phyloP scores from a whole-genome alignment of 2,329 filamentous ascomycete species.

The Botryosphaeria dothidea region DNA sequence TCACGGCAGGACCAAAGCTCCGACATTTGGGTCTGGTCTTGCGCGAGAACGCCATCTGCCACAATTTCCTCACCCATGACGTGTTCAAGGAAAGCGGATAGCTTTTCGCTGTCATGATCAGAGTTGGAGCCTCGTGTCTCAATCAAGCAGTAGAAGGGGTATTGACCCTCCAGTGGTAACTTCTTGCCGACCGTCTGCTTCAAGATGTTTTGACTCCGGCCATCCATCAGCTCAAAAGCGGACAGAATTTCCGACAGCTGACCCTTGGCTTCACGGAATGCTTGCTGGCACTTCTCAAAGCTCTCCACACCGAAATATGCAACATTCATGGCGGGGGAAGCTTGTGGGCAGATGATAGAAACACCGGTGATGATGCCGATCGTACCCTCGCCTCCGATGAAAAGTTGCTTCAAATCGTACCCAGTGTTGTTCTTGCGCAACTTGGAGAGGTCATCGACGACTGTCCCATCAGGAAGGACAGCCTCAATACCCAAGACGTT shows the following conservation, averaged over 20 bases:
- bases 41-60: slow-evolving; percentile 83
- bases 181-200: slow-evolving; percentile 73
- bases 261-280: slow-evolving; percentile 84
- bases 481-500: slow-evolving; percentile 90
- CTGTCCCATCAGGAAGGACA: slow-evolving; percentile 88
- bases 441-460: slow-evolving; percentile 84
- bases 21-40: slow-evolving; percentile 87
- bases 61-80: slow-evolving; percentile 89
- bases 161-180: slow-evolving; percentile 75
- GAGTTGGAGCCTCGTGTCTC: slow-evolving; percentile 94
- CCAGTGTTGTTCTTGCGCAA: slow-evolving; percentile 98
- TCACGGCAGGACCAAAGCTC: slow-evolving; percentile 91
- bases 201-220: slow-evolving; percentile 75
- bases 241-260: slow-evolving; percentile 94
- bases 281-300: slow-evolving; percentile 82
- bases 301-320: slow-evolving; percentile 91
- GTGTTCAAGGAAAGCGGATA: slow-evolving; percentile 85
- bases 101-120: slow-evolving; percentile 89
- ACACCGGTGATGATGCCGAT: slow-evolving; percentile 91
- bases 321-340: slow-evolving; percentile 86
- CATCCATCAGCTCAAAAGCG: slow-evolving; percentile 97
- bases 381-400: slow-evolving; percentile 93
- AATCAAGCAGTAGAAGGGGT: slow-evolving; percentile 95
- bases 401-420: slow-evolving; percentile 95
- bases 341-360: slow-evolving; percentile 84